Conservation (phyloP, 2,329 filamentous ascomycete species). For the Pestalotiopsis sp. region DNA sequence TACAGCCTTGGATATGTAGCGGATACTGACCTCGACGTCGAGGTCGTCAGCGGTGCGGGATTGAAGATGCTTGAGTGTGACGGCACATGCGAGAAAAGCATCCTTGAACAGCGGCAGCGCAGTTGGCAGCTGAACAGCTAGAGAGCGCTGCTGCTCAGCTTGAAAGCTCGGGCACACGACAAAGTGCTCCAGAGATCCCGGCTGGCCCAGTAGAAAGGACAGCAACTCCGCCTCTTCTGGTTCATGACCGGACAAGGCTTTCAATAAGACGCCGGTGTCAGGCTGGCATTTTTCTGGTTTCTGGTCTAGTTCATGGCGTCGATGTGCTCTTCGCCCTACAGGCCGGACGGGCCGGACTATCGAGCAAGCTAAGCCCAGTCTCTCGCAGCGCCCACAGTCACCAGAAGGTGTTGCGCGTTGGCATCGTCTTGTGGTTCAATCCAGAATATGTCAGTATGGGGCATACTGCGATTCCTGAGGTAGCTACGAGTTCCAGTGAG, state of each 20-base stretch:
- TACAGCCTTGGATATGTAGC: slow-evolving; percentile 22
- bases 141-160: slow-evolving; percentile 17
- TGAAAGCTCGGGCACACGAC: slow-evolving; percentile 23
- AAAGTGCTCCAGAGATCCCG: slow-evolving; percentile 20
- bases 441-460: background rate
- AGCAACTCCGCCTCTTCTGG: slow-evolving; percentile 23
- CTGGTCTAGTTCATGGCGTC: background rate
- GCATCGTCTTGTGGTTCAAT: slow-evolving; percentile 14
- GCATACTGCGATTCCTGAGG: background rate
- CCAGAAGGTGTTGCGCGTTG: slow-evolving; percentile 9
- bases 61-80: slow-evolving; percentile 20
- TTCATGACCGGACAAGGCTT: slow-evolving; percentile 11
- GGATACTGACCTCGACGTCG: slow-evolving; percentile 14
- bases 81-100: slow-evolving; percentile 26
- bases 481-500: too few species aligned
- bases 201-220: slow-evolving; percentile 20
- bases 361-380: slow-evolving; percentile 17
- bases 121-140: slow-evolving; percentile 16
- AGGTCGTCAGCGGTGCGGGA: slow-evolving; percentile 8
- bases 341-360: slow-evolving; percentile 20
- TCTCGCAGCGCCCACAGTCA: slow-evolving; percentile 19
- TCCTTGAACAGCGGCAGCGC: slow-evolving; percentile 23
- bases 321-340: slow-evolving; percentile 18
- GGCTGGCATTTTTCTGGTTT: background rate
- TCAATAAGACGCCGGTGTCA: background rate